Conservation (phyloP, 148 eudicot species). For the Dianthus caryophyllus region DNA sequence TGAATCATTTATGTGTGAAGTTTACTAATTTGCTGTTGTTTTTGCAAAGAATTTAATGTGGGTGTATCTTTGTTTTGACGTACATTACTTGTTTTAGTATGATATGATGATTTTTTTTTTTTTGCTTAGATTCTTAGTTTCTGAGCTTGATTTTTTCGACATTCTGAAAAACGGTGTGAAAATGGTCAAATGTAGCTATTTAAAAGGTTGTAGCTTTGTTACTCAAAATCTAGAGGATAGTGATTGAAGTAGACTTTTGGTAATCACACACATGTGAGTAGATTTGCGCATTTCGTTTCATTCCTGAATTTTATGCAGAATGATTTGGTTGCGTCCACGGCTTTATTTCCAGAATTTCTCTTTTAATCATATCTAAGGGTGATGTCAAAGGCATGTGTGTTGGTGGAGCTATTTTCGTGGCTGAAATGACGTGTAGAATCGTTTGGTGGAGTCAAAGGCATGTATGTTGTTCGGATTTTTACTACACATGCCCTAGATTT, state of each 20-base stretch:
- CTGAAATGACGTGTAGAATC: not conserved
- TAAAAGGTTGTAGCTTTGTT: not conserved
- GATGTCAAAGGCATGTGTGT: not conserved
- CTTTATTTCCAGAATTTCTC: not conserved
- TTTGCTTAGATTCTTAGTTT: not conserved
- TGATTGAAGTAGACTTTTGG: not conserved
- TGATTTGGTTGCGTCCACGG: not conserved
- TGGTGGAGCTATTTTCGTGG: not conserved
- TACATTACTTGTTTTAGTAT: not conserved
- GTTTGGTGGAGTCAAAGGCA: constrained; percentile 1
- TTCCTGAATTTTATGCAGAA: not conserved
- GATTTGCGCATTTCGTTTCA: not conserved
- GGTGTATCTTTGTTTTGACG: not conserved
- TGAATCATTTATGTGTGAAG: not conserved
- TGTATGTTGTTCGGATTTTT: not conserved
- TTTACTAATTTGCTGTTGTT: not conserved
- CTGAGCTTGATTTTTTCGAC: not conserved
- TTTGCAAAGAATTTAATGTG: too few relatives aligned
- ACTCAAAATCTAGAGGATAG: not conserved
- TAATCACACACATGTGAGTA: not conserved
- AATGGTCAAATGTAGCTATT: not conserved
- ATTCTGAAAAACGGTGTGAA: not conserved
- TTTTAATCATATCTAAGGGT: not conserved
- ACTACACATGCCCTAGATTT: not conserved
- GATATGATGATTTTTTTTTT: not conserved